Evolutionary conservation across 2,329 filamentous ascomycete genomes (phyloP), one percentile per base, ranked within the genome.

Genomic region (Nigrograna mackinnonii): DNA sequence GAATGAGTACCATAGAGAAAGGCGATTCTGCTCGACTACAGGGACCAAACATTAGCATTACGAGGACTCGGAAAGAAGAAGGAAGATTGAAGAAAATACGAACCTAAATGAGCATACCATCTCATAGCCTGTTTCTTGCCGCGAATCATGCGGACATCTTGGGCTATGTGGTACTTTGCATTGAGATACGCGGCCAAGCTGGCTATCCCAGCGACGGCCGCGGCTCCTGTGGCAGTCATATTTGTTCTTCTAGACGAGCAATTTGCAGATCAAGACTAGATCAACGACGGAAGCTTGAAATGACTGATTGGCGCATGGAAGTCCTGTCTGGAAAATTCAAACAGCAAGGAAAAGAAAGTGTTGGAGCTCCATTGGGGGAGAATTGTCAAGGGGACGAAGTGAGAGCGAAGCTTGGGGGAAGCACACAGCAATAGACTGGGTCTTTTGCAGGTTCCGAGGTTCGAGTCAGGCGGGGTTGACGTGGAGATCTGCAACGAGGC

Each of bases 141-240:
- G 22, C 67, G 57, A n/a, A 85, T 56, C 6, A 55, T 52, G 0
- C 58, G 55, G 11, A 85, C 44, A 58, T 91, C 87, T 52, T 86
- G 80, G 22, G 67, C 60, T 33, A 90, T 58, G 55, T 86, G 81
- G 52, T 79, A 84, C 67, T 86, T 89, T 31, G 79, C 87, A 60
- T 91, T 80, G 22, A 87, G 64, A 48, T 88, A 87, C 6, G 77
- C 75, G 31, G 78, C 76, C 5, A 72, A 60, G n/a, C 69, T 66
- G 6, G 57, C 47, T 11, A 60, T 45, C 12, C 57, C 61, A n/a
- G 61, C 60, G 24, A 65, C 21, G 19, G 60, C 58, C 20, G 60
- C 57, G 26, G 55, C 58, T 44, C 49, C 52, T 18, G 52, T 46
- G n/a, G 57, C 45, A 6, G 44, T 43, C 56, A 60, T 64, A 11